Conservation (phyloP, 2,329 filamentous ascomycete genomes). For the Penicillium sp. region DNA sequence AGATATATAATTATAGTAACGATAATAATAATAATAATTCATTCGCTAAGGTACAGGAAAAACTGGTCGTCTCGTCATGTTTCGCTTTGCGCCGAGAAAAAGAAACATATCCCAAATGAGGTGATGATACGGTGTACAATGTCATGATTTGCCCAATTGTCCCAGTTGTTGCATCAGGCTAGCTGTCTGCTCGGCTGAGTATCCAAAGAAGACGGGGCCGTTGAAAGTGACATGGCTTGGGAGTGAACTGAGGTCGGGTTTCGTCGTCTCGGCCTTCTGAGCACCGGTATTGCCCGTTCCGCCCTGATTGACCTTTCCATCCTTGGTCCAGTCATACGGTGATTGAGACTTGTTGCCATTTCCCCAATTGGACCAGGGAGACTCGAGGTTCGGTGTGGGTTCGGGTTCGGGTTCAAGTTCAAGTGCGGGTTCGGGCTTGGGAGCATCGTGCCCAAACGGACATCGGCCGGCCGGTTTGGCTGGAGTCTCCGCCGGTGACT, state of each 20-base stretch:
- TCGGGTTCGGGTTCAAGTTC: conserved; percentile 5
- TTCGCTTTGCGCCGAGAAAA: conserved; percentile 5
- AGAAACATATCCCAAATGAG: not conserved
- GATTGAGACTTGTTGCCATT: conserved; percentile 1
- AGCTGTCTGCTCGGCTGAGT: conserved; percentile 76
- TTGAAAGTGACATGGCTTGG: conserved; percentile 76
- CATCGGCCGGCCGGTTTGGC: conserved; percentile 28
- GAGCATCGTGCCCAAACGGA: conserved; percentile 32
- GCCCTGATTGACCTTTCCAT: conserved; percentile 4
- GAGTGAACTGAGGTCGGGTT: conserved; percentile 14
- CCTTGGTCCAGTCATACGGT: conserved; percentile 10
- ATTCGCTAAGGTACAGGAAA: not conserved
- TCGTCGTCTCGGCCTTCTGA: conserved; percentile 4
- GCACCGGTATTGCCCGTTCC: conserved; percentile 2
- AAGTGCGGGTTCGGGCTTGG: conserved; percentile 9
- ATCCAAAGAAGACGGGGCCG: conserved; percentile 90
- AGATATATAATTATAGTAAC: no score
- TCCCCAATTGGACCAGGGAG: conserved; percentile 9
- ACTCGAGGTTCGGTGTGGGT: conserved; percentile 1
- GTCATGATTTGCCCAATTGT: conserved; percentile 12
- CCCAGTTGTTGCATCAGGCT: conserved; percentile 61
- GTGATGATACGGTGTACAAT: not conserved
- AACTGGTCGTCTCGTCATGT: conserved; percentile 18
- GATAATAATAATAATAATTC: not conserved
- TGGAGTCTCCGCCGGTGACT: conserved; percentile 12